Conservation (phyloP, 2,329 filamentous ascomycete species). For the Zymoseptoria brevis region DNA sequence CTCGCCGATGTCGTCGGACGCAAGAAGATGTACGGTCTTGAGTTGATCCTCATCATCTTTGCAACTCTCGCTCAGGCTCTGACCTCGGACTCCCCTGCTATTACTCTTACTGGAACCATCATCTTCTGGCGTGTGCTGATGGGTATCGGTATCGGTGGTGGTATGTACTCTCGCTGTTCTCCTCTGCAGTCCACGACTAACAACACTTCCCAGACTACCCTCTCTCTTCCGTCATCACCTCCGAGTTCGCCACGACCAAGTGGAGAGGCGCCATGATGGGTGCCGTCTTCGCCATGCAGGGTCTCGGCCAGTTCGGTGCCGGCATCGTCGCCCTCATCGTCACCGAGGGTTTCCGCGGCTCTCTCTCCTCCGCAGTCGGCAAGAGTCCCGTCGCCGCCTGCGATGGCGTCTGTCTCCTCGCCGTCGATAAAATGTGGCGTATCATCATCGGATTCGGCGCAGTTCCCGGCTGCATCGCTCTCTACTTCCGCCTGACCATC, state of each 20-base stretch:
- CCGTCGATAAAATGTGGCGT: conserved; percentile 85
- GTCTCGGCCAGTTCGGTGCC: conserved; percentile 68
- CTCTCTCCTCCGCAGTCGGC: conserved; percentile 25
- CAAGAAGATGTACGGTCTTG: conserved; percentile 77
- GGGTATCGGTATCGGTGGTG: conserved; percentile 69
- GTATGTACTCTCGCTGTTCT: conserved; percentile 13
- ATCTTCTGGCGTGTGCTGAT: conserved; percentile 79
- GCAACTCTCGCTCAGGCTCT: conserved; percentile 66
- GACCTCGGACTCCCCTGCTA: conserved; percentile 53
- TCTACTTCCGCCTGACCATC: conserved; percentile 81
- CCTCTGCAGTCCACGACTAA: background rate
- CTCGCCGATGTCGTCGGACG: conserved; percentile 71
- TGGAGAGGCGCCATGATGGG: conserved; percentile 85
- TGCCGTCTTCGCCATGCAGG: conserved; percentile 80
- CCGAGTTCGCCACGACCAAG: conserved; percentile 78
- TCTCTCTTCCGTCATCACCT: conserved; percentile 74
- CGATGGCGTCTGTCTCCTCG: conserved; percentile 54
- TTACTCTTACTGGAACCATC: conserved; percentile 56
- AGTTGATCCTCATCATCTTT: conserved; percentile 73
- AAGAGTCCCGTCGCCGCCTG: conserved; percentile 47
- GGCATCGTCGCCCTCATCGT: conserved; percentile 68
- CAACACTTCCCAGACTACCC: conserved; percentile 56
- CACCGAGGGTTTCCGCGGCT: conserved; percentile 32
- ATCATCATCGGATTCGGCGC: conserved; percentile 73
- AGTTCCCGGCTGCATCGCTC: conserved; percentile 68